Conservation (phyloP, 2,329 filamentous ascomycete genomes). For the Trichoderma afroharzianum region DNA sequence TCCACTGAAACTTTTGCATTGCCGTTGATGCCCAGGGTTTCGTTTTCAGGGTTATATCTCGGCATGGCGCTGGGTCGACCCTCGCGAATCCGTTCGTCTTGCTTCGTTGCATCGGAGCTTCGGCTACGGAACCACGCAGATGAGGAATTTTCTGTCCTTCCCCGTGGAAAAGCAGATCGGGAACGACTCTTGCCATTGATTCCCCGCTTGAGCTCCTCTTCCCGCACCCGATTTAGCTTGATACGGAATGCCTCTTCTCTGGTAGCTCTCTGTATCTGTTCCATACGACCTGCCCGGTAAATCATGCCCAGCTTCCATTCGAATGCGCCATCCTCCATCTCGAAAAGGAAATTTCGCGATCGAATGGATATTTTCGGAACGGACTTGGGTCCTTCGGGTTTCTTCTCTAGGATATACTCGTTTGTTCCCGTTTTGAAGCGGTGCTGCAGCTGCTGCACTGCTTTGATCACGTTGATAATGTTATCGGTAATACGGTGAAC, state of each 20-base stretch:
- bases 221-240: conserved; percentile 79
- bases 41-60: conserved; percentile 77
- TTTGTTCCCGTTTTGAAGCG: conserved; percentile 84
- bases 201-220: conserved; percentile 60
- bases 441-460: conserved; percentile 85
- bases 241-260: conserved; percentile 85
- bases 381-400: conserved; percentile 77
- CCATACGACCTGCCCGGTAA: conserved; percentile 81
- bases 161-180: conserved; percentile 47
- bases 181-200: conserved; percentile 48
- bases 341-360: conserved; percentile 78
- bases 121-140: conserved; percentile 48
- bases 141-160: conserved; percentile 29
- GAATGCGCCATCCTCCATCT: conserved; percentile 92
- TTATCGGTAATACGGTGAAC: conserved; percentile 94
- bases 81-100: conserved; percentile 30
- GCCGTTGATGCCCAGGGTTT: conserved; percentile 61
- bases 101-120: conserved; percentile 47
- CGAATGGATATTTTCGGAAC: conserved; percentile 84
- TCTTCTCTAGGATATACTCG: conserved; percentile 83
- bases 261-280: conserved; percentile 85
- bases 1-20: conserved; percentile 68
- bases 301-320: conserved; percentile 97
- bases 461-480: conserved; percentile 80
- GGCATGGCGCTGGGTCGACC: conserved; percentile 44